Conservation (phyloP, 257 asterid genomes). For the Solanum chiquidenum region DNA sequence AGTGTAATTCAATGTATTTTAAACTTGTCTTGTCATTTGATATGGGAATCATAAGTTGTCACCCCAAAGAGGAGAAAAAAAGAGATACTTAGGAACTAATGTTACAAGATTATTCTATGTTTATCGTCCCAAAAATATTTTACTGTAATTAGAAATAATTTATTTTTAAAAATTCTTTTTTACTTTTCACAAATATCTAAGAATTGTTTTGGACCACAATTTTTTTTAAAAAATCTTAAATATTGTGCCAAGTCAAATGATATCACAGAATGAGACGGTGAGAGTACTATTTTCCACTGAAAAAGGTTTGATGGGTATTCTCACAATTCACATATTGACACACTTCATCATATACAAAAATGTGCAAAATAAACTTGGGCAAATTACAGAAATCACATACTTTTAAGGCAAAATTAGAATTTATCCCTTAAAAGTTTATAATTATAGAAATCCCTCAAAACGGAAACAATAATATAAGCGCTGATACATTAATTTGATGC, state of each 20-base stretch:
- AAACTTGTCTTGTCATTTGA: slow-evolving; percentile 18
- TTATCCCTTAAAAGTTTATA: too few species aligned
- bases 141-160: too few species aligned
- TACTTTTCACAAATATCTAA: neutral
- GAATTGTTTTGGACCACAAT: too few species aligned
- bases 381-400: too few species aligned
- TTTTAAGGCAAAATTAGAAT: too few species aligned
- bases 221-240: too few species aligned
- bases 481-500: too few species aligned
- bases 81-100: slow-evolving; percentile 5
- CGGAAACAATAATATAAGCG: too few species aligned
- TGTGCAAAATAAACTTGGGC: neutral
- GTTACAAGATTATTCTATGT: neutral
- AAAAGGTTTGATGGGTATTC: neutral
- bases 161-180: too few species aligned
- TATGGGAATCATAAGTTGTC: slow-evolving; percentile 37
- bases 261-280: neutral
- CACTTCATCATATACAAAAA: neutral
- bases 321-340: neutral
- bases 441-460: too few species aligned
- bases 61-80: neutral
- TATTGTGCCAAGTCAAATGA: too few species aligned
- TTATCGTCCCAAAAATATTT: too few species aligned
- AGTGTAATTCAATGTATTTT: slow-evolving; percentile 7
- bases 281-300: neutral